Evolutionary conservation across 164 flowering plant species (phyloP).

Genomic region (Cinnamomum chago): DNA sequence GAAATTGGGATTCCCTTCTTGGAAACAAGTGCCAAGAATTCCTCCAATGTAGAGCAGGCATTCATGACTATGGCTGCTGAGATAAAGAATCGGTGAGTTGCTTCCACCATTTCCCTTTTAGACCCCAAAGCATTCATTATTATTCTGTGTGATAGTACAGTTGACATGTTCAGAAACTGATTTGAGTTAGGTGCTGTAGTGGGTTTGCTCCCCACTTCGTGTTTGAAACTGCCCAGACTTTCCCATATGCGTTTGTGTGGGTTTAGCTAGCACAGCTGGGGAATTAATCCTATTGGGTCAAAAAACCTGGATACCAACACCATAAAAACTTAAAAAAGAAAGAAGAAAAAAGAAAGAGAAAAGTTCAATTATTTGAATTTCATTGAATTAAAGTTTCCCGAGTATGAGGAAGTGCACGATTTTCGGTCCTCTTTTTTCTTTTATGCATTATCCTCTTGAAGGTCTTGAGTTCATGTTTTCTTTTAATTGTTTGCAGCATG

Average conservation of each 20-base stretch:
- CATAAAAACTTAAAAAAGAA: no score
- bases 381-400: no score
- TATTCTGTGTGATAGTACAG: no score
- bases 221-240: no score
- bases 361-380: no score
- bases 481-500: conserved; percentile 20
- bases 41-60: conserved; percentile 34
- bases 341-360: no score
- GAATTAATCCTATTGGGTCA: no score
- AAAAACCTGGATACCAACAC: no score
- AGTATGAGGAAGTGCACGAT: no score
- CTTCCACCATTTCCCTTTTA: neutral
- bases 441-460: neutral
- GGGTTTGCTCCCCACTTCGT: no score
- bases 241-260: no score
- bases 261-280: no score
- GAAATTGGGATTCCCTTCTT: conserved; percentile 36
- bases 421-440: neutral
- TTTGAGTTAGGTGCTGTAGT: neutral
- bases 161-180: neutral
- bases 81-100: conserved; percentile 28
- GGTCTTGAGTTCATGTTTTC: neutral
- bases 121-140: neutral
- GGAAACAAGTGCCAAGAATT: conserved; percentile 37
- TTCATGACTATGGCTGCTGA: conserved; percentile 39